phyloP scores from a whole-genome alignment of 2,329 filamentous ascomycete genomes.

The Nectriaceae sp. region DNA sequence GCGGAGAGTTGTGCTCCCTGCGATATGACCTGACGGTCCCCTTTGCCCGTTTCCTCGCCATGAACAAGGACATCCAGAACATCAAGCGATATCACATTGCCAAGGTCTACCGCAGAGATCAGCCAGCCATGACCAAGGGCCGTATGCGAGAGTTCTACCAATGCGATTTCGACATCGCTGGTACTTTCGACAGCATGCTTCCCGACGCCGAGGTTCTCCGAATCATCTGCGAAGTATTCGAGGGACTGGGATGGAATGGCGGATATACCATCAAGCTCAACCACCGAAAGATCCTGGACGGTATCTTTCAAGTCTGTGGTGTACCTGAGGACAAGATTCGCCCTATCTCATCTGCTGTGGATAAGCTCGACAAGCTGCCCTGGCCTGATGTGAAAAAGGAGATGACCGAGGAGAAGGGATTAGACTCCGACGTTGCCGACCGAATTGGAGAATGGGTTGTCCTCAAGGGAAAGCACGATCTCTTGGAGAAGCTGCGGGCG shows the following conservation, averaged over 20 bases:
- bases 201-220: conserved; percentile 88
- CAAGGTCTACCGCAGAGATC: conserved; percentile 66
- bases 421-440: conserved; percentile 76
- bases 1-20: conserved; percentile 73
- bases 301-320: conserved; percentile 87
- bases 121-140: conserved; percentile 76
- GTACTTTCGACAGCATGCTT: conserved; percentile 85
- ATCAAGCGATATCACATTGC: conserved; percentile 96
- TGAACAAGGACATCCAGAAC: conserved; percentile 79
- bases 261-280: conserved; percentile 90
- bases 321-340: conserved; percentile 86
- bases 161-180: conserved; percentile 95
- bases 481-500: conserved; percentile 69
- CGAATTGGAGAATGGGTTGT: conserved; percentile 85
- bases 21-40: conserved; percentile 88
- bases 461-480: conserved; percentile 71
- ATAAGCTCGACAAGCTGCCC: conserved; percentile 92
- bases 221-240: conserved; percentile 84
- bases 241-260: conserved; percentile 72
- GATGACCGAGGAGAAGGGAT: conserved; percentile 90
- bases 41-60: conserved; percentile 89
- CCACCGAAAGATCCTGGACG: conserved; percentile 91
- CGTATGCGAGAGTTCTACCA: conserved; percentile 97
- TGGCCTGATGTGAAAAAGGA: conserved; percentile 90
- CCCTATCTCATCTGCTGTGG: conserved; percentile 87